These are phyloP conservation scores for Boletus subcaerulescens DNA, from an alignment of 768 basidiomycete genomes.

Conservation along the genomic window DNA sequence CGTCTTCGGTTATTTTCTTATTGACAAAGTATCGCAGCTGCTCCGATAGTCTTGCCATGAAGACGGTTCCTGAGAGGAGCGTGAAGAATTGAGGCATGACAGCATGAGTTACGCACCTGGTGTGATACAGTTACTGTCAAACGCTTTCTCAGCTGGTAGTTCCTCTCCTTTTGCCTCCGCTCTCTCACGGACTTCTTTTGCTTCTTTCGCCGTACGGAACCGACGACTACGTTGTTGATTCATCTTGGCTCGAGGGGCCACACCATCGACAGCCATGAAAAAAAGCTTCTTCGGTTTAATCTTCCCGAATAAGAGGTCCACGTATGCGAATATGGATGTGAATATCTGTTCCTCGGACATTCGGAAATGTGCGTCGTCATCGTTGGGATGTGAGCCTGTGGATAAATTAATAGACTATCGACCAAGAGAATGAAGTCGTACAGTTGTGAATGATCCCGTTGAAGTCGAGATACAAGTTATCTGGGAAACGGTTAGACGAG, in stretches of 20 bases:
- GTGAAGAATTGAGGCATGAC: background rate
- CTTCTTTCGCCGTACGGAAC: slow-evolving; percentile 93
- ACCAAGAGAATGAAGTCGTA: slow-evolving; percentile 7
- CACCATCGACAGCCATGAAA: slow-evolving; percentile 98
- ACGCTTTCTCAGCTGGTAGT: slow-evolving; percentile 90
- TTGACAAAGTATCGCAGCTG: slow-evolving; percentile 96
- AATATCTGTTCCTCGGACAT: slow-evolving; percentile 97
- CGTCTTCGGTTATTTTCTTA: slow-evolving; percentile 97
- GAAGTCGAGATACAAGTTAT: slow-evolving; percentile 92
- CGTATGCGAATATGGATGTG: slow-evolving; percentile 94
- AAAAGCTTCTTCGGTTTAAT: slow-evolving; percentile 98
- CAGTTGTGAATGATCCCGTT: slow-evolving; percentile 92
- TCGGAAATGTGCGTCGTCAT: slow-evolving; percentile 93
- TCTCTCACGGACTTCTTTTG: slow-evolving; percentile 80
- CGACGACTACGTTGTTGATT: slow-evolving; percentile 95
- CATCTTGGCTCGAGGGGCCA: slow-evolving; percentile 98
- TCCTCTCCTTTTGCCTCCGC: slow-evolving; percentile 88
- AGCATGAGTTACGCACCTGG: slow-evolving; percentile 61
- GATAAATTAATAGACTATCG: background rate
- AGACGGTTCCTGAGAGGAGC: slow-evolving; percentile 68
- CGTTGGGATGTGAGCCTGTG: slow-evolving; percentile 90
- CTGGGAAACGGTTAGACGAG: slow-evolving; percentile 36
- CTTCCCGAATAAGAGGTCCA: slow-evolving; percentile 93
- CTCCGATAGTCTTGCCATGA: slow-evolving; percentile 90
- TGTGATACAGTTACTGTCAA: slow-evolving; percentile 98